Conservation (phyloP, 805 yeast genomes). For the Cyberlindnera lachancei region DNA sequence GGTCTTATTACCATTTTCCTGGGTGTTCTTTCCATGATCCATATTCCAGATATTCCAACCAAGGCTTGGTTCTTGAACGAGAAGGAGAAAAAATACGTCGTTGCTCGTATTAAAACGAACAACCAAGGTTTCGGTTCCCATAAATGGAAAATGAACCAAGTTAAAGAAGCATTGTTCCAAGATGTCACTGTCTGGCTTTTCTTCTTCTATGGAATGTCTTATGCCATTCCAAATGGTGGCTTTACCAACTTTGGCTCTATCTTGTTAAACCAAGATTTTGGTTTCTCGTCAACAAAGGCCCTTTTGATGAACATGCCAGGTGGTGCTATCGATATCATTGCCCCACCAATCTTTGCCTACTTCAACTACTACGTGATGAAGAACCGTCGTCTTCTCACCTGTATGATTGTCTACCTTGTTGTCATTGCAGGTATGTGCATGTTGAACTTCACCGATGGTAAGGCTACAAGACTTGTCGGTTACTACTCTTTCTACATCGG, state of each 20-base stretch:
- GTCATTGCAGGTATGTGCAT: conserved; percentile 9
- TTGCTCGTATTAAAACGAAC: conserved; percentile 44
- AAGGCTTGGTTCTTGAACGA: conserved; percentile 39
- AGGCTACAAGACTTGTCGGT: conserved; percentile 20
- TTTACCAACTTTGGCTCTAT: conserved; percentile 15
- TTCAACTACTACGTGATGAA: conserved; percentile 4
- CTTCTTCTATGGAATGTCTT: conserved; percentile 33
- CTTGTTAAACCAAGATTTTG: conserved; percentile 10
- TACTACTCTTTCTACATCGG: conserved; percentile 26
- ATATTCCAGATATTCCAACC: conserved; percentile 51
- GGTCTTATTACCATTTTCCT: conserved; percentile 52
- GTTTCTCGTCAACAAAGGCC: conserved; percentile 8
- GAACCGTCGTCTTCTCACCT: conserved; percentile 4
- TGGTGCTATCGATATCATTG: conserved; percentile 25
- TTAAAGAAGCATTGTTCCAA: conserved; percentile 36
- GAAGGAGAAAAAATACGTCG: conserved; percentile 38
- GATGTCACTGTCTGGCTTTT: conserved; percentile 45
- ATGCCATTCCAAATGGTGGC: conserved; percentile 49
- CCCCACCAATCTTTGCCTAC: conserved; percentile 8
- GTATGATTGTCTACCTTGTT: conserved; percentile 4
- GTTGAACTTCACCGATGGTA: conserved; percentile 5
- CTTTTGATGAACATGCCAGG: conserved; percentile 27
- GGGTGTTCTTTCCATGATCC: conserved; percentile 39
- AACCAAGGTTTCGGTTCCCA: conserved; percentile 53
- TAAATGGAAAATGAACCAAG: conserved; percentile 46